These are phyloP conservation scores for Phytopythium kandeliae DNA, from an alignment of 352 stramenopile species.

Conservation along the genomic window DNA sequence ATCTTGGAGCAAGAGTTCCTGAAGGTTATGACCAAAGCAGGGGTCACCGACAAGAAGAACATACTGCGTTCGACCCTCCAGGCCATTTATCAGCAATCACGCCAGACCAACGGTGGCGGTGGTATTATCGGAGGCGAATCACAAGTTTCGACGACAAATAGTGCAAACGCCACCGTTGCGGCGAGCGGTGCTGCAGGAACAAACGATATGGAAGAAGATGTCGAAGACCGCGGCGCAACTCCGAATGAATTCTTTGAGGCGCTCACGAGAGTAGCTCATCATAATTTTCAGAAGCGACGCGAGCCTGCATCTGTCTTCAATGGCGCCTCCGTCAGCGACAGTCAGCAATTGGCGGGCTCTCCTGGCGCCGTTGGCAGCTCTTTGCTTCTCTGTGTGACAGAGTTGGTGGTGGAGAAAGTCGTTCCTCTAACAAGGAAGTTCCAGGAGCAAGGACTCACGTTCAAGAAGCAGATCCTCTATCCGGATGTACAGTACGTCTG, in stretches of 20 bases:
- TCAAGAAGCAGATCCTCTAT: slow-evolving; percentile 83
- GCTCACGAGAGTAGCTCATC: slow-evolving; percentile 56
- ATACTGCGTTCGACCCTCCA: slow-evolving; percentile 69
- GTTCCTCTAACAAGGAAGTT: slow-evolving; percentile 72
- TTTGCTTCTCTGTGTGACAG: slow-evolving; percentile 38
- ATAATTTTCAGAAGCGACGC: slow-evolving; percentile 64
- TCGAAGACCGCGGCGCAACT: slow-evolving; percentile 54
- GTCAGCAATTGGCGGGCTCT: not conserved
- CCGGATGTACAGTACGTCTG: slow-evolving; percentile 71
- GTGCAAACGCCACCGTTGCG: slow-evolving; percentile 6
- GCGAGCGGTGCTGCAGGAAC: not conserved
- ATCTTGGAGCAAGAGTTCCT: slow-evolving; percentile 81
- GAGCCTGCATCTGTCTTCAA: slow-evolving; percentile 21
- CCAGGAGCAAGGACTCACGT: slow-evolving; percentile 72
- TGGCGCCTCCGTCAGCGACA: slow-evolving; percentile 5
- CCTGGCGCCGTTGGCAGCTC: not conserved
- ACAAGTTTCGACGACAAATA: not conserved
- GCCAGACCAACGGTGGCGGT: slow-evolving; percentile 21
- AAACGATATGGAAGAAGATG: slow-evolving; percentile 33
- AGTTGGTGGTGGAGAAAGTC: slow-evolving; percentile 62
- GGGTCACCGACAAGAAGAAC: slow-evolving; percentile 77
- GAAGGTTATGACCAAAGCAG: slow-evolving; percentile 74
- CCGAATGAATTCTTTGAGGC: slow-evolving; percentile 82
- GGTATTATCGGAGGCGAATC: not conserved
- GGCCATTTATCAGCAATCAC: slow-evolving; percentile 67